Conservation (phyloP, 495 filamentous ascomycete genomes). For the Penicillium desertorum region DNA sequence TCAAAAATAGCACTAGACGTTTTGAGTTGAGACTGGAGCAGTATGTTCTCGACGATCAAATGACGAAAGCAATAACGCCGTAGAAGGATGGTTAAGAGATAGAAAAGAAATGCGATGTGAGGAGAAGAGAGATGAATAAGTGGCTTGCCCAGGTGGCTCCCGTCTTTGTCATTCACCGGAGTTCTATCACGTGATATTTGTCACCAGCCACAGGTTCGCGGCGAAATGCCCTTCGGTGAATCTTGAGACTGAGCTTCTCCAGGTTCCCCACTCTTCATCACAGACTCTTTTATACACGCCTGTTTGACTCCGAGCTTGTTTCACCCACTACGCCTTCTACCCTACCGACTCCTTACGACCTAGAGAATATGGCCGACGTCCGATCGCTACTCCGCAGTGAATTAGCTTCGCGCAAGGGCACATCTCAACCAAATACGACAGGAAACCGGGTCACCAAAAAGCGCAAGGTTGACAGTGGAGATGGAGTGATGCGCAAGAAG, state of each 20-base stretch:
- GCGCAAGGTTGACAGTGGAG: conserved; percentile 54
- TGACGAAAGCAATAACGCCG: conserved; percentile 12
- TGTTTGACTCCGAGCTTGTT: conserved; percentile 9
- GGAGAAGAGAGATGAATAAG: conserved; percentile 15
- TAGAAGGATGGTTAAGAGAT: conserved; percentile 19
- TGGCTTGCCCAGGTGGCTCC: conserved; percentile 14
- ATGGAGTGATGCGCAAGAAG: conserved; percentile 50
- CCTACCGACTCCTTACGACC: not conserved
- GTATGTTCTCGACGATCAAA: not conserved
- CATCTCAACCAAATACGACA: conserved; percentile 40
- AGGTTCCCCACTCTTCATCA: conserved; percentile 30
- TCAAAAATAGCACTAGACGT: not conserved
- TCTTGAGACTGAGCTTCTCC: conserved; percentile 28
- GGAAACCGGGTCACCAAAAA: conserved; percentile 54
- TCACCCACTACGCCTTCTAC: not conserved
- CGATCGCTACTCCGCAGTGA: conserved; percentile 80
- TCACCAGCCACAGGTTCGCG: conserved; percentile 18
- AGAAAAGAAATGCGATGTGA: conserved; percentile 10
- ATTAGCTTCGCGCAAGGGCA: conserved; percentile 71
- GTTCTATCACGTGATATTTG: conserved; percentile 1
- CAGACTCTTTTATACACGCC: conserved; percentile 10
- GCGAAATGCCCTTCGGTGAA: conserved; percentile 10
- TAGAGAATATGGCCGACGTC: conserved; percentile 70
- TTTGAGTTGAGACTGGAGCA: not conserved
- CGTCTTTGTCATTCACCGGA: conserved; percentile 5